phyloP scores from a whole-genome alignment of 768 basidiomycete species.

The Russula vinacea region DNA sequence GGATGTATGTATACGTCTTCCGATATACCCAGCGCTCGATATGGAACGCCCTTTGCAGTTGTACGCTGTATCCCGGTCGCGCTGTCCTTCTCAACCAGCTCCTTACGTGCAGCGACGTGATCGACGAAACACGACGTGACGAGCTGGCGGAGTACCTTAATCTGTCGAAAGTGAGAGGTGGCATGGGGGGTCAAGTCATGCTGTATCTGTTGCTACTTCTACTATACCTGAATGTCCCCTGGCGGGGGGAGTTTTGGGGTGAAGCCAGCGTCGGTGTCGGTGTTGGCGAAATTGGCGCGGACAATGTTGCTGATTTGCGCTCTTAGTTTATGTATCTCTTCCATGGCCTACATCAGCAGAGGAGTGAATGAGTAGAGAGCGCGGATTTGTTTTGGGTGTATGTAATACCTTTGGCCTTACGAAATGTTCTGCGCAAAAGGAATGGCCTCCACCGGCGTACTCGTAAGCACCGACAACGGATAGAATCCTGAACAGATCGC shows the following conservation, averaged over 20 bases:
- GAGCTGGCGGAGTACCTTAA: constrained; percentile 87
- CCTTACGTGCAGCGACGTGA: constrained; percentile 89
- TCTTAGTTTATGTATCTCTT: constrained; percentile 95
- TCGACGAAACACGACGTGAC: constrained; percentile 90
- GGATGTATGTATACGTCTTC: constrained; percentile 94
- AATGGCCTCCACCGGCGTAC: constrained; percentile 73
- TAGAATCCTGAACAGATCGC: constrained; percentile 83
- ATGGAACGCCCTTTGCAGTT: constrained; percentile 76
- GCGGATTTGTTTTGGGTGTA: constrained; percentile 20
- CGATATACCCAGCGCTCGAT: constrained; percentile 70
- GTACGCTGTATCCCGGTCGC: constrained; percentile 64
- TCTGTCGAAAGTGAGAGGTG: constrained; percentile 41
- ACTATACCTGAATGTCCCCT: constrained; percentile 65
- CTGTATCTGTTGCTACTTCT: background rate
- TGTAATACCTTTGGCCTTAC: constrained; percentile 74
- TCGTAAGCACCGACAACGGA: constrained; percentile 98
- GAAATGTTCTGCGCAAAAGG: constrained; percentile 88
- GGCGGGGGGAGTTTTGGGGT: constrained; percentile 71
- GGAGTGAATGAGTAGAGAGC: no score
- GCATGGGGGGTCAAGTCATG: constrained; percentile 14
- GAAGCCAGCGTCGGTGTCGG: constrained; percentile 57
- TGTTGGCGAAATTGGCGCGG: constrained; percentile 65
- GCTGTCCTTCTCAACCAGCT: constrained; percentile 60
- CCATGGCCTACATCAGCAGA: constrained; percentile 71
- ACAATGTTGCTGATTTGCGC: constrained; percentile 87